Percentiles rank a stretch among this genome's conserved stretches.
phyloP scores from a whole-genome alignment of 768 basidiomycete species.

The Mycena capillaripes region DNA sequence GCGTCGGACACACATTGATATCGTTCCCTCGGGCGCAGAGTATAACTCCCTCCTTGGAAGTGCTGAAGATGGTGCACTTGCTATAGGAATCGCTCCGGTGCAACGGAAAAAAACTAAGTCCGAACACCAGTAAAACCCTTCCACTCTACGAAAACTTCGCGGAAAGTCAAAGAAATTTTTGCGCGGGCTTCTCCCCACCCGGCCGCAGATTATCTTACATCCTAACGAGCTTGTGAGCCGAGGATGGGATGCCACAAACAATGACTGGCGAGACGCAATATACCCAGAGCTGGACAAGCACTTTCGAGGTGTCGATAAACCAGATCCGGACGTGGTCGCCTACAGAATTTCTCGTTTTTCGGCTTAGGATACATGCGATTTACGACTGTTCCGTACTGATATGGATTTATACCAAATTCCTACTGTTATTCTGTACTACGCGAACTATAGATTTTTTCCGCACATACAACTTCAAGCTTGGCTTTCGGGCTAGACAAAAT shows the following conservation, averaged over 20 bases:
- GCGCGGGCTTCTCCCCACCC: not conserved
- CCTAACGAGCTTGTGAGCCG: not conserved
- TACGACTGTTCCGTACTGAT: too few species aligned
- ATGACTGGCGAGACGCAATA: not conserved
- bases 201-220: not conserved
- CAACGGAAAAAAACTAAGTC: not conserved
- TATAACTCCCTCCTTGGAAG: too few species aligned
- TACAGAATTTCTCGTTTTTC: not conserved
- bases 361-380: too few species aligned
- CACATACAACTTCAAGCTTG: too few species aligned
- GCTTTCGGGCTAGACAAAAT: too few species aligned
- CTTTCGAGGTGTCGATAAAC: not conserved
- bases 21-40: too few species aligned
- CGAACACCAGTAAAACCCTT: not conserved
- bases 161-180: not conserved
- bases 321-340: not conserved
- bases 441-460: too few species aligned
- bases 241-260: conserved; percentile 12
- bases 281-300: conserved; percentile 6
- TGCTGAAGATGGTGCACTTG: too few species aligned
- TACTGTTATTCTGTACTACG: too few species aligned
- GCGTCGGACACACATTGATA: too few species aligned
- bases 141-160: not conserved
- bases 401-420: too few species aligned
- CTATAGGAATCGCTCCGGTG: not conserved